Base-by-base conservation (phyloP, 371 early-diverging fungal species). In the Mortierella sp. region DNA sequence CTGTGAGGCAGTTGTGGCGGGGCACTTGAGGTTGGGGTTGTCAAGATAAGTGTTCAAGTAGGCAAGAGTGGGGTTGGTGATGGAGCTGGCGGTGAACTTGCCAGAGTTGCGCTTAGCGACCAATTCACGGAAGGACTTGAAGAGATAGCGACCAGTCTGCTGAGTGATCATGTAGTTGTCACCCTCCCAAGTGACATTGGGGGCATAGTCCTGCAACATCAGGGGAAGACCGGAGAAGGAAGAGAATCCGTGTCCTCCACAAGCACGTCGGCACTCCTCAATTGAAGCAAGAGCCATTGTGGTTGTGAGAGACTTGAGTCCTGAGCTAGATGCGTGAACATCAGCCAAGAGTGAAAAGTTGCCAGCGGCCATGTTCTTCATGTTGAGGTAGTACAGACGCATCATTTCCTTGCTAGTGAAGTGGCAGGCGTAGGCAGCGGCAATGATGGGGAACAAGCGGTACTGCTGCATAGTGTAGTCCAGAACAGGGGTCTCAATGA, bases 221-320 rank as follows among this genome's bases (percentile, higher is more conserved):
- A 89, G 85, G 19, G 91, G 89, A 22, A 96, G 83, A 0, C 96
- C 95, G n/a, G 92, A 92, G 83, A 91, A 93, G 54, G 89, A 74
- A 31, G 92, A 90, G 76, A 91, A 97, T 3, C 96, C 96, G 64
- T 96, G 95, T 17, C 97, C 97, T 71, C 97, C 97, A 66, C 94
- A 93, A 28, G 93, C 90, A 26, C 93, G 89, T 28, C 95, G 86
- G 70, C 93, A 92, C 17, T 92, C 91, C 66, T 97, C 96, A 70
- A 96, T 90, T 35, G 90, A 91, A 42, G 88, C 88, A 9, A 91
- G 79, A 23, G 90, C 90, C 76, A 92, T 82, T 19, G 92, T 93
- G 0, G 96, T 94, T 0, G 90, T 89, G 74, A 94, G 86, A 42
- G 93, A 87, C 87, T 97, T 96, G 54, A 97, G 84, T 2, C 94